Evolutionary conservation across 2,329 filamentous ascomycete species (phyloP), one percentile per base, ranked within the genome.

Genomic region (Aureobasidium melanogenum): DNA sequence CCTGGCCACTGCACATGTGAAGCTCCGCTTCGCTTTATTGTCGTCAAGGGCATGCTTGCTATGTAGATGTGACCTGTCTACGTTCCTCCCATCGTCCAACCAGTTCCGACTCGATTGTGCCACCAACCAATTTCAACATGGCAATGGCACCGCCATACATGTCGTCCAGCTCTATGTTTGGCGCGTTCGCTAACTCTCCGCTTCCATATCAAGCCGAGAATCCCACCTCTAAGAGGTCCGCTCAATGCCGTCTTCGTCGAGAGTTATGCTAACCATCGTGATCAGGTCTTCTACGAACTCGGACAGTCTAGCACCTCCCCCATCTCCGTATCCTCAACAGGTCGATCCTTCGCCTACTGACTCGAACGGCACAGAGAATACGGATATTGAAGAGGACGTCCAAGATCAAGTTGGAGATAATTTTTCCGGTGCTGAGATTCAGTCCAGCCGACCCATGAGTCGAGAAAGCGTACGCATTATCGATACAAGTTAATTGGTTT

Each of bases 261-360:
- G 15, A 34, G 34, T 38, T 15, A 52, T 26, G 5, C 36, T 62
- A 17, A 48, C 30, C 41, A 32, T 26, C 17, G 32, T 46, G 24
- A 44, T 24, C 10, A 43, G 57, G 24, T 24, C 12, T 9, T 47
- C 26, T 71, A 69, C 71, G 63, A 43, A 44, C 56, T 28, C 43
- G n/a, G 51, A 61, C 61, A 71, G 79, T 75, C 68, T 70, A 57
- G 70, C 75, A 47, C 78, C 77, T 43, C 77, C 76, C 39, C 73
- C 75, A 17, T 79, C 76, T 64, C 79, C 77, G 32, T 87, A 78
- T 73, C 83, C 71, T 82, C 84, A 74, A 80, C 87, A 64, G 66
- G 87, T 91, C 58, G 89, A 90, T 43, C 89, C 89, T 10, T 93
- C 89, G 19, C 89, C 90, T 8, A 89, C 93, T 26, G 91, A 91